Base-by-base conservation (phyloP, 208 protist species). In the Zelonia costaricensis region DNA sequence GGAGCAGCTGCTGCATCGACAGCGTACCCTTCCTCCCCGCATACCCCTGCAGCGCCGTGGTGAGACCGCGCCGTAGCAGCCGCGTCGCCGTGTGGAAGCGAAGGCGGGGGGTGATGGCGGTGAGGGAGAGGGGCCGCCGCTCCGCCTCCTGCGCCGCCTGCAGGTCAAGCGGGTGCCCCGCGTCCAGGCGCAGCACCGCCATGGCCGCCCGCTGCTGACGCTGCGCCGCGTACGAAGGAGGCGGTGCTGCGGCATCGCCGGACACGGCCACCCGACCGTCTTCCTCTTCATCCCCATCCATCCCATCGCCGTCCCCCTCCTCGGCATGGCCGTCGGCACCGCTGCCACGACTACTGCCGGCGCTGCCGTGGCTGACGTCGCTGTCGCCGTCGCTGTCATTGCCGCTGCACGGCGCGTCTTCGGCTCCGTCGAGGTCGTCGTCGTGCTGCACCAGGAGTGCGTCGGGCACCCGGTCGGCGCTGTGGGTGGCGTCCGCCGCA, bases 91-190 rank as follows among this genome's bases (percentile, higher is more conserved):
- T 23, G 30, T 76, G 62, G 18, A 84, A 55, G 23, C 47, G 44
- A 46, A 89, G 25, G 27, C 57, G 63, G 0, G 87, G 84, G 23
- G 79, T 43, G 7, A 81, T 52, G 9, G 76, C 72, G 3, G 69
- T 74, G 13, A 84, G 31, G 6, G 72, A 39, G 13, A 93, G 49
- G 1, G 84, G 84, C 3, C 76, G 62, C 3, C 72, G 70, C 71
- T 91, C 76, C 22, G 87, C 87, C 57, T 83, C 81, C 27, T 78
- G 69, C 5, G 52, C 78, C 5, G 76, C 72, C 53, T 93, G 87
- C 35, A 85, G 47, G 25, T 73, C 66, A 13, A 90, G 38, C 10
- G 80, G 68, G 23, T 70, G 78, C n/a, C 66, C 49, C 2, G 84
- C 58, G 46, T 78, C 65, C 4, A 83, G 23, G 33, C 49, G 62